Evolutionary conservation across 805 yeast species (phyloP), one percentile per base, ranked within the genome.

Genomic region (Metschnikowia peoriensis): DNA sequence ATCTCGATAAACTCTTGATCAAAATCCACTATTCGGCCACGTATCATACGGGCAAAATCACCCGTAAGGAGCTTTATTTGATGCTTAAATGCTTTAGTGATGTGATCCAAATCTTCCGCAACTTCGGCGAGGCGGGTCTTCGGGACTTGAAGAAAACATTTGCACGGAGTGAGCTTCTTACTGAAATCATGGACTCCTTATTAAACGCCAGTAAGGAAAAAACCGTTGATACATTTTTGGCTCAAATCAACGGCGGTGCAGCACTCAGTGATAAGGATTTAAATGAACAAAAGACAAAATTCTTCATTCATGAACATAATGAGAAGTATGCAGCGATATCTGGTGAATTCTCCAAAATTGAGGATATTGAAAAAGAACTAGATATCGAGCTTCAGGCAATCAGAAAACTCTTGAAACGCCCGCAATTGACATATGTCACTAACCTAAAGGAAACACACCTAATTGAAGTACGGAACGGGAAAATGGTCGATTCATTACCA

Each of bases 381-480:
- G 67, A 78, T 0, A 70, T 67, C 0, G 92, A 88, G 56, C 68
- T 92, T n/a, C 54, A 58, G 2, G 57, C 60, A 0, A 73, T 88
- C 2, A 71, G 81, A 46, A 62, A 53, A 1, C 45, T 75, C 0
- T 66, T 89, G 29, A 78, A 77, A 29, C 72, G 89, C 29, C 88
- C 92, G 0, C 72, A 79, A 39, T 63, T 87, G 49, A 71, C 77
- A 17, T 90, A 74, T 60, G 72, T 75, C 28, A 77, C 84, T 12
- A 83, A 80, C 50, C 76, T 80, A 47, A 85, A 83, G 48, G 88
- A 86, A 17, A 86, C 89, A 2, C 88, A 85, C 62, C 70, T 92
- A 45, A 77, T 94, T 22, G 97, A 92, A 61, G 84, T 93, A 0
- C 72, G 89, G 42, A 84, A 84, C 55, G 73, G 72, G 1, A 68